Base-by-base conservation (phyloP, 2,329 filamentous ascomycete genomes). In the Sarocladium brachiariae region DNA sequence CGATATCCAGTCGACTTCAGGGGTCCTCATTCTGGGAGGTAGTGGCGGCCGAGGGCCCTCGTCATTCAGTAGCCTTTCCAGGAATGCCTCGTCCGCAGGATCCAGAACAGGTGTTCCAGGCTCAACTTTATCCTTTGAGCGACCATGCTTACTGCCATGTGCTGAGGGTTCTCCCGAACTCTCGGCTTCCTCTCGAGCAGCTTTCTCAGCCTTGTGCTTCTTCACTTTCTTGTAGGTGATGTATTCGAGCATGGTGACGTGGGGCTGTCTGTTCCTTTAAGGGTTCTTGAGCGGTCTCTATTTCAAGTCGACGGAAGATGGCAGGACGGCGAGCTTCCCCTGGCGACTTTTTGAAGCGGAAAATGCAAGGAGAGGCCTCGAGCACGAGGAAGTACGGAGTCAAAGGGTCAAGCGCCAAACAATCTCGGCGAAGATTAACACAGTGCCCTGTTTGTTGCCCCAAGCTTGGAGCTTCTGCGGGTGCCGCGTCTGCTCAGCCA, bases 161-260 rank as follows among this genome's bases (percentile, higher is more conserved):
- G 39, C 11, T 10, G 48, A 48, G 33, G n/a, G 27, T 49, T 35
- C 46, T 27, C 35, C 39, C 13, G 38, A 16, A 25, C 25, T 18
- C 49, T 39, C 38, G 23, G 38, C 47, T 7, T 63, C 54, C 19
- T 62, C 57, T 41, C 62, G 59, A 24, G 63, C 64, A 14, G 65
- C 66, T 53, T 80, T 77, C 52, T 80, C 71, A 2, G 69, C 73
- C 58, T 71, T 74, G 61, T 77, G 67, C 65, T 83, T 81, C 68
- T 83, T 84, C 60, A 74, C 68, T 63, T 83, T 84, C 63, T 78
- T 83, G 69, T 76, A 78, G 31, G 72, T 68, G 56, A 84, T 77
- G 64, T 80, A 84, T 64, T 84, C 80, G 54, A 84, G 61, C 82
- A 85, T 85, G 46, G 55, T 69, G 60, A 45, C 43, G 55, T 47